These are phyloP conservation scores for Beta macrorhiza DNA, from an alignment of 179 eudicot genomes.

Conservation along the genomic window DNA sequence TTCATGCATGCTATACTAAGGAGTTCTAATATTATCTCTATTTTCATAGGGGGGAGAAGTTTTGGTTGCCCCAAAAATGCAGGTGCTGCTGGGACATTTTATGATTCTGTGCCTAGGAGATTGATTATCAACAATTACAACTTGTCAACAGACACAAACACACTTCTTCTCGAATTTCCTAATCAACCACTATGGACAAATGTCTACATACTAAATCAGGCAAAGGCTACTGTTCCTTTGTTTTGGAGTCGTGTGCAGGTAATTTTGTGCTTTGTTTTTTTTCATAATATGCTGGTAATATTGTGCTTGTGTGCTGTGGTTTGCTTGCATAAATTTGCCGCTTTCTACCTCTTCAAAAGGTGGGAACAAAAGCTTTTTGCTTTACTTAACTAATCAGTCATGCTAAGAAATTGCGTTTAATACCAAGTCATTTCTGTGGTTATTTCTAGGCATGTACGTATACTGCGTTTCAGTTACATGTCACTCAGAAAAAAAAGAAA, in stretches of 20 bases:
- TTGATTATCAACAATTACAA: constrained; percentile 64
- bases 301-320: not conserved
- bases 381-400: not conserved
- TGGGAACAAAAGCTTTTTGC: not conserved
- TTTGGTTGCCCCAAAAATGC: constrained; percentile 80
- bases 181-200: constrained; percentile 85
- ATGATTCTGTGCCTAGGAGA: constrained; percentile 75
- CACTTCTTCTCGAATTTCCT: constrained; percentile 78
- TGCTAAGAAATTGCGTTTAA: not conserved
- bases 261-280: not conserved
- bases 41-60: constrained; percentile 68
- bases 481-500: not conserved
- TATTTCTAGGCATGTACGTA: not conserved
- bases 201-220: constrained; percentile 63
- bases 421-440: not conserved
- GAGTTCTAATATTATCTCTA: not conserved
- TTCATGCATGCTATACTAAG: constrained; percentile 14
- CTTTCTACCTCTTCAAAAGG: not conserved
- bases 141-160: constrained; percentile 74
- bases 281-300: not conserved
- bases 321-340: not conserved
- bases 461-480: not conserved
- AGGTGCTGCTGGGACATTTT: constrained; percentile 93
- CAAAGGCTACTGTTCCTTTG: constrained; percentile 77
- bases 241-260: constrained; percentile 99